These are phyloP conservation scores for Globisporangium yorkense DNA, from an alignment of 352 stramenopile species.

Conservation along the genomic window DNA sequence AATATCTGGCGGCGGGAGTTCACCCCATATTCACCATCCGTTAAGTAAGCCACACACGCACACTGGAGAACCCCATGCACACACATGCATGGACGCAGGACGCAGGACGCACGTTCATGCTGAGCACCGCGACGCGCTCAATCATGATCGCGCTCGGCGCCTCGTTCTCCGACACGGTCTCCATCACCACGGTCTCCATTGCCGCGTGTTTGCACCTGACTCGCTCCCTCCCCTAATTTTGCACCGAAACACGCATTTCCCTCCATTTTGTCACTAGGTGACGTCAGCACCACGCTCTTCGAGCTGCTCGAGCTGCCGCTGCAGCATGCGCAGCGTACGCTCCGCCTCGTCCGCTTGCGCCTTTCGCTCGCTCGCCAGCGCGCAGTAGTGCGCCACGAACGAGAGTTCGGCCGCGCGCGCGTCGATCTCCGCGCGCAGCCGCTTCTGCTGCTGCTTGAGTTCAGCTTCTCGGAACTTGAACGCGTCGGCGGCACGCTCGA, in stretches of 20 bases:
- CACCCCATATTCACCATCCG: too few relatives aligned
- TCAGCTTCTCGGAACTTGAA: constrained; percentile 40
- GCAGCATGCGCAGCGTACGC: constrained; percentile 34
- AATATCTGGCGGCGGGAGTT: constrained; percentile 45
- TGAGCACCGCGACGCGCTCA: constrained; percentile 60
- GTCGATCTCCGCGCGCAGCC: constrained; percentile 34
- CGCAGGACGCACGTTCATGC: constrained; percentile 46
- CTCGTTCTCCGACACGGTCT: constrained; percentile 1
- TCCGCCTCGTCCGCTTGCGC: constrained; percentile 34
- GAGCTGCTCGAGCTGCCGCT: constrained; percentile 23
- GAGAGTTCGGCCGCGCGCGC: constrained; percentile 25
- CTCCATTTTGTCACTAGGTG: background rate
- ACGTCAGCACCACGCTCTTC: background rate
- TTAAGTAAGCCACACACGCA: too few relatives aligned
- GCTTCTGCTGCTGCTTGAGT: constrained; percentile 45
- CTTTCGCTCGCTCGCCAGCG: constrained; percentile 23
- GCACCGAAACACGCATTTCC: constrained; percentile 10
- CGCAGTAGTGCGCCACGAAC: constrained; percentile 25
- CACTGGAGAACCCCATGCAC: background rate
- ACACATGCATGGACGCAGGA: background rate
- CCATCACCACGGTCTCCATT: background rate
- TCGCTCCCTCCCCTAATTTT: constrained; percentile 2
- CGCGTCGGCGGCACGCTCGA: constrained; percentile 22
- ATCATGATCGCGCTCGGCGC: constrained; percentile 10
- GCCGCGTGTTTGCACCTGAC: background rate